Conservation (phyloP, 352 stramenopile species). For the Globisporangium echinulatum region DNA sequence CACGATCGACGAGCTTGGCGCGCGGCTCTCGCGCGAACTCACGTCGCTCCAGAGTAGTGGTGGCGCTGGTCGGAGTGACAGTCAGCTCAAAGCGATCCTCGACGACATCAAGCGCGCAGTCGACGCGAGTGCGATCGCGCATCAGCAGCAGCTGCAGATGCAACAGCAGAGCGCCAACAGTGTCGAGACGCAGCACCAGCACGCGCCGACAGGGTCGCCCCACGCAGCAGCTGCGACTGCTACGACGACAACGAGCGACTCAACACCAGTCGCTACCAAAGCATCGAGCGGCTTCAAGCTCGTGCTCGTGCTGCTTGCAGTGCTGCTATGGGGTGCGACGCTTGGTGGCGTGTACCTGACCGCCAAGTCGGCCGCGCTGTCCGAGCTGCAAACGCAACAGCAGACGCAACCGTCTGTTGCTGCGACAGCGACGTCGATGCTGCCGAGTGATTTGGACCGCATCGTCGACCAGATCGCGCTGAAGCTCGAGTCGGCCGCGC, state of each 20-base stretch:
- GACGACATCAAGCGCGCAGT: constrained; percentile 17
- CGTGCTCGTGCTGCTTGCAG: constrained; percentile 5
- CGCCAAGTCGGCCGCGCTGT: constrained; percentile 14
- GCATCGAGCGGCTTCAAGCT: constrained; percentile 4
- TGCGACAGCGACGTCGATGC: constrained; percentile 4
- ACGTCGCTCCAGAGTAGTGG: constrained; percentile 8
- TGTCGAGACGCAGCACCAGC: not conserved
- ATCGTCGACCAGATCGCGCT: constrained; percentile 18
- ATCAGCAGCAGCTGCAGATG: not conserved
- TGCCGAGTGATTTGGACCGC: constrained; percentile 14
- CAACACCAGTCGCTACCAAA: not conserved
- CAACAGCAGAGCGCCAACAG: not conserved
- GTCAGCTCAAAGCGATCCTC: constrained; percentile 13
- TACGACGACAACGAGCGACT: not conserved
- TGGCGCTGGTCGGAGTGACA: constrained; percentile 9
- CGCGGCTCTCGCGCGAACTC: constrained; percentile 11
- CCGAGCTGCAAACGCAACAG: constrained; percentile 13
- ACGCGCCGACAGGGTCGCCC: constrained; percentile 2
- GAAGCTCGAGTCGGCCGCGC: constrained; percentile 11
- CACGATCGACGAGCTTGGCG: constrained; percentile 15
- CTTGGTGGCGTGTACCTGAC: constrained; percentile 16
- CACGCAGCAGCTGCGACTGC: not conserved
- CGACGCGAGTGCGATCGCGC: constrained; percentile 4
- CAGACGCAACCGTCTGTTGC: not conserved
- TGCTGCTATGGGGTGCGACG: constrained; percentile 16